Evolutionary conservation across 2,329 filamentous ascomycete species (phyloP).

Genomic region (Aspergillus thermomutatus): DNA sequence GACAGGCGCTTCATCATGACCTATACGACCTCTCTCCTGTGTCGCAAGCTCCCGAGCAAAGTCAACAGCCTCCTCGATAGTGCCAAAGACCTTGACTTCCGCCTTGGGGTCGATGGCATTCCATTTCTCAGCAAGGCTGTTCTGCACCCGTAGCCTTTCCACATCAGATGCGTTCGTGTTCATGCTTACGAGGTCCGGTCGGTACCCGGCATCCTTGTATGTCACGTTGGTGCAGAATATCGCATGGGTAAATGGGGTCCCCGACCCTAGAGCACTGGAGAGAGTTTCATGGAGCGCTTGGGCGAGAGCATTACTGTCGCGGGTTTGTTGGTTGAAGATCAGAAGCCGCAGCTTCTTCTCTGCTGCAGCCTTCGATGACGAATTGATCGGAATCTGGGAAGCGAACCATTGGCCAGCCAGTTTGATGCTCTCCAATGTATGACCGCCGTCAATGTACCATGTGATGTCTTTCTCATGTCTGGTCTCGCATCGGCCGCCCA

Average conservation of each 20-base stretch:
- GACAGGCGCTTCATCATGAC: slow-evolving; percentile 43
- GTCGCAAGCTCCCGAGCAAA: slow-evolving; percentile 49
- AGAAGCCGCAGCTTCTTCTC: slow-evolving; percentile 55
- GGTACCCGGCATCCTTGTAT: slow-evolving; percentile 59
- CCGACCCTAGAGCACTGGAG: slow-evolving; percentile 35
- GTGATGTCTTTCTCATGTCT: slow-evolving; percentile 55
- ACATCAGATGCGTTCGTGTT: slow-evolving; percentile 60
- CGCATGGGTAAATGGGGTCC: slow-evolving; percentile 63
- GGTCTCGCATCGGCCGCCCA: slow-evolving; percentile 76
- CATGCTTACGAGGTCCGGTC: slow-evolving; percentile 60
- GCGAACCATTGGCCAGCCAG: slow-evolving; percentile 77
- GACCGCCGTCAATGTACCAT: slow-evolving; percentile 86
- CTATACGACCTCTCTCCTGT: slow-evolving; percentile 26
- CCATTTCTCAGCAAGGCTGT: slow-evolving; percentile 62
- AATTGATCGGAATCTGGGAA: slow-evolving; percentile 41
- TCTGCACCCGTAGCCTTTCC: slow-evolving; percentile 62
- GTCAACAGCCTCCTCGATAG: slow-evolving; percentile 67
- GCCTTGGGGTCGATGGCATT: slow-evolving; percentile 50
- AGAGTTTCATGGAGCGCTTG: slow-evolving; percentile 60
- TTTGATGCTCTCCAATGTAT: slow-evolving; percentile 79
- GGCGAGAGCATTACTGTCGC: slow-evolving; percentile 68
- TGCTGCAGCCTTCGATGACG: slow-evolving; percentile 26
- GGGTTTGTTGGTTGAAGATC: slow-evolving; percentile 90
- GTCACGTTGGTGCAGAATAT: slow-evolving; percentile 80
- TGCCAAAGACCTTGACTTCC: slow-evolving; percentile 57